Evolutionary conservation across 805 yeast species (phyloP).

Genomic region (Starmerella lactis-condensi): DNA sequence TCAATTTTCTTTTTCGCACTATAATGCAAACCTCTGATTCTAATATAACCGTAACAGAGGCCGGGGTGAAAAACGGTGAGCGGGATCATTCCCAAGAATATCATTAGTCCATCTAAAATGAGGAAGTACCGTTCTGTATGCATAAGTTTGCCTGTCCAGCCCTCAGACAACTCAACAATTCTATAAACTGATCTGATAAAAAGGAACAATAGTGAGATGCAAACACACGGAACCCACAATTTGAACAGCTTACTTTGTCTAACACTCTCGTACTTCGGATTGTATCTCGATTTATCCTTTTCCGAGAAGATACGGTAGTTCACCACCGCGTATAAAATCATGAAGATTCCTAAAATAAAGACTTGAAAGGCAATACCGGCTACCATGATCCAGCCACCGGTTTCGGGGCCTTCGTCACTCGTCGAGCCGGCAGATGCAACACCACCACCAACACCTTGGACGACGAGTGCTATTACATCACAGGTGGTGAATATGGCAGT

Average conservation of each 20-base stretch:
- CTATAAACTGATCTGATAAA: slow-evolving; percentile 56
- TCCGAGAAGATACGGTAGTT: slow-evolving; percentile 6
- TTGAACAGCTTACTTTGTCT: slow-evolving; percentile 15
- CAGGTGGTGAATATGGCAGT: slow-evolving; percentile 45
- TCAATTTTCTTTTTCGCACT: slow-evolving; percentile 2
- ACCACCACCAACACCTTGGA: slow-evolving; percentile 70
- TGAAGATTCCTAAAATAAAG: slow-evolving; percentile 43
- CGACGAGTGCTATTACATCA: slow-evolving; percentile 43
- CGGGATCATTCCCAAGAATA: slow-evolving; percentile 30
- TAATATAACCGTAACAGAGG: slow-evolving; percentile 28
- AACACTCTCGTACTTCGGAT: slow-evolving; percentile 10
- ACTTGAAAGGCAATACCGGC: slow-evolving; percentile 70
- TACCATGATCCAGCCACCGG: slow-evolving; percentile 53
- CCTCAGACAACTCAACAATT: slow-evolving; percentile 50
- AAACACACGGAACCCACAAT: slow-evolving; percentile 16
- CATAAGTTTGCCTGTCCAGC: slow-evolving; percentile 52
- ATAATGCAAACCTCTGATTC: slow-evolving; percentile 16
- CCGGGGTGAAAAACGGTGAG: slow-evolving; percentile 50
- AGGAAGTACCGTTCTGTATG: slow-evolving; percentile 41
- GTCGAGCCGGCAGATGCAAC: slow-evolving; percentile 32
- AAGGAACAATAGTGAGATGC: slow-evolving; percentile 32
- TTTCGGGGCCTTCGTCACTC: slow-evolving; percentile 21
- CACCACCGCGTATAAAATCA: slow-evolving; percentile 32
- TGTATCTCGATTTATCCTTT: slow-evolving; percentile 7
- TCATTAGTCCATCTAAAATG: slow-evolving; percentile 44